Percentiles rank a stretch among this genome's conserved stretches.
These are phyloP conservation scores for Lepiota venenata DNA, from an alignment of 768 basidiomycete genomes.

Conservation along the genomic window DNA sequence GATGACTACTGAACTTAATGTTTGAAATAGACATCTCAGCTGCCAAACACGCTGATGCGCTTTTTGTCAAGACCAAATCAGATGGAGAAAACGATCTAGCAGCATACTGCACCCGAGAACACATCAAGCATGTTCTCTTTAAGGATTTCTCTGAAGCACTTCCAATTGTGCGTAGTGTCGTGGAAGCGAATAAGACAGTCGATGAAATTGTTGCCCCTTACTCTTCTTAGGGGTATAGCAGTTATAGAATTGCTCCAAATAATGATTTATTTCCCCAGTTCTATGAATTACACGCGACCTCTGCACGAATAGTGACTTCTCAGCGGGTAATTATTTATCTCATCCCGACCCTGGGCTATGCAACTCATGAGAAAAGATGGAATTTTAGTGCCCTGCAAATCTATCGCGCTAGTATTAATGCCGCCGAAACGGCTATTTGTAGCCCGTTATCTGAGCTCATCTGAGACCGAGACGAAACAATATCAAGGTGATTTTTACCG, in stretches of 20 bases:
- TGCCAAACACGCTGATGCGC: constrained; percentile 84
- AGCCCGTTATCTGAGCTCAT: too few species aligned
- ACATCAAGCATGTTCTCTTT: constrained; percentile 81
- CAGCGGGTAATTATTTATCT: too few species aligned
- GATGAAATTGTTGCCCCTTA: constrained; percentile 36
- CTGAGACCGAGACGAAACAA: too few species aligned
- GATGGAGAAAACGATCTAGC: constrained; percentile 85
- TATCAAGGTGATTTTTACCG: neutral
- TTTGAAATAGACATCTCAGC: constrained; percentile 75
- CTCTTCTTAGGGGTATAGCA: neutral
- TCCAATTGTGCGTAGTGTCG: constrained; percentile 59
- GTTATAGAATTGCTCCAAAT: neutral
- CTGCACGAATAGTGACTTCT: too few species aligned
- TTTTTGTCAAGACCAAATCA: constrained; percentile 87
- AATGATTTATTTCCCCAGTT: too few species aligned
- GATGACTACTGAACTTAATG: neutral
- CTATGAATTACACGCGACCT: too few species aligned
- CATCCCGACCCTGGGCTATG: too few species aligned
- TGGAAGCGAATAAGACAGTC: constrained; percentile 64
- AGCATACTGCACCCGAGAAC: constrained; percentile 73
- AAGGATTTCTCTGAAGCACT: constrained; percentile 63
- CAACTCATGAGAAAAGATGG: too few species aligned
- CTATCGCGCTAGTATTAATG: too few species aligned
- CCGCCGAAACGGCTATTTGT: too few species aligned
- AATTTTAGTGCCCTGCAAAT: too few species aligned